Conservation (phyloP, 495 filamentous ascomycete genomes). For the Penicillium goetzii region DNA sequence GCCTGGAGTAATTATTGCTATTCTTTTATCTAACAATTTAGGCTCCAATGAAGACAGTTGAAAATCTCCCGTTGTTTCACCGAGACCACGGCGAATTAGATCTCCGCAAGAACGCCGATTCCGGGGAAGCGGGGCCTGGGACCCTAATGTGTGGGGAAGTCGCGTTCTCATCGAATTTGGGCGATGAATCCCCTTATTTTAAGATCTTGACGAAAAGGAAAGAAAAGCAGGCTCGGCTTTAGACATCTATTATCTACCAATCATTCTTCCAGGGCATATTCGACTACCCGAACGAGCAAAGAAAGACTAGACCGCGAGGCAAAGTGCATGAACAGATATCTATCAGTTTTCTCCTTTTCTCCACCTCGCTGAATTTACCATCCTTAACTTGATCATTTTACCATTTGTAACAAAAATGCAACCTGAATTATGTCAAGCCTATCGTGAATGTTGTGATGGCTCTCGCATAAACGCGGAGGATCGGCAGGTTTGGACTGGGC, state of each 20-base stretch:
- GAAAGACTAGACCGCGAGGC: neutral
- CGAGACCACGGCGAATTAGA: neutral
- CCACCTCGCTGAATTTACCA: too few species aligned
- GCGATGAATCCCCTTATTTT: neutral
- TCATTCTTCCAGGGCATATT: neutral
- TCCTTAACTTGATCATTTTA: too few species aligned
- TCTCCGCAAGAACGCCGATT: neutral
- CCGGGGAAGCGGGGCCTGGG: neutral
- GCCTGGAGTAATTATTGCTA: too few species aligned
- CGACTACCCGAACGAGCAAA: neutral
- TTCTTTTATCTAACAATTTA: too few species aligned
- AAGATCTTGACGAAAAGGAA: too few species aligned
- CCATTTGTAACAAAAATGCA: too few species aligned
- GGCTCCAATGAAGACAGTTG: too few species aligned
- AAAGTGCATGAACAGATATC: neutral
- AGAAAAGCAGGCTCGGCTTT: too few species aligned
- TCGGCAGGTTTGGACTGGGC: constrained; percentile 56
- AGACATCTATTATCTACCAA: neutral
- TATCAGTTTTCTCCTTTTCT: neutral
- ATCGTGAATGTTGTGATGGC: too few species aligned
- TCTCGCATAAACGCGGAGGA: neutral
- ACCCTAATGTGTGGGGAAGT: neutral
- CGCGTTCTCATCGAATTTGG: neutral
- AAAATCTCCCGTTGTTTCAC: neutral
- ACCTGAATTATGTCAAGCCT: too few species aligned